Percentiles rank a stretch among this genome's conserved stretches.
Evolutionary conservation across 176 grass and related monocot genomes (phyloP).

Genomic region (Eleusine indica): DNA sequence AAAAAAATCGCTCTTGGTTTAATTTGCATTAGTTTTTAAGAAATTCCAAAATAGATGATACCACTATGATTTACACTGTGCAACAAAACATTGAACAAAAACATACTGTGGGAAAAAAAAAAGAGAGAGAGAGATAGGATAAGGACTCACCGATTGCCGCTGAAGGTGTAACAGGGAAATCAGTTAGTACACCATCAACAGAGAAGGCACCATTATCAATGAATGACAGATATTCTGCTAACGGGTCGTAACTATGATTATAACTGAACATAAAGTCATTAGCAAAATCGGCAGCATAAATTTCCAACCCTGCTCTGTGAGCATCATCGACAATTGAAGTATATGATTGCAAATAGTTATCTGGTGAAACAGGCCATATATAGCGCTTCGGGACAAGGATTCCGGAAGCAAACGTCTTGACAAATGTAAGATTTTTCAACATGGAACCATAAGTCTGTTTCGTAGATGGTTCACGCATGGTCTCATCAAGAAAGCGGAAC

Average conservation of each 20-base stretch:
- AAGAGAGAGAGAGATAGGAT: neutral
- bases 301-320: slow-evolving; percentile 82
- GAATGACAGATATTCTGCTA: slow-evolving; percentile 75
- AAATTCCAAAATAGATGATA: neutral
- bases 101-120: slow-evolving; percentile 6
- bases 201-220: slow-evolving; percentile 87
- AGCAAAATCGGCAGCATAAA: slow-evolving; percentile 81
- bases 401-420: slow-evolving; percentile 89
- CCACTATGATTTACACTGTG: neutral
- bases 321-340: slow-evolving; percentile 77
- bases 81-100: neutral
- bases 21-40: neutral
- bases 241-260: slow-evolving; percentile 85
- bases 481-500: slow-evolving; percentile 72
- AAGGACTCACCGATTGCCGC: slow-evolving; percentile 64
- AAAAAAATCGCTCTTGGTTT: neutral
- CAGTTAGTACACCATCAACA: slow-evolving; percentile 90
- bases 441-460: slow-evolving; percentile 73
- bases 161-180: slow-evolving; percentile 83
- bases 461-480: slow-evolving; percentile 59
- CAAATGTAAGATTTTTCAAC: slow-evolving; percentile 80
- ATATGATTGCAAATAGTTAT: slow-evolving; percentile 70
- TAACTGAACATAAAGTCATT: slow-evolving; percentile 79
- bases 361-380: slow-evolving; percentile 75
- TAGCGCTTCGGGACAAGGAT: slow-evolving; percentile 91